Conservation (phyloP, 768 basidiomycete genomes). For the Postia placenta region DNA sequence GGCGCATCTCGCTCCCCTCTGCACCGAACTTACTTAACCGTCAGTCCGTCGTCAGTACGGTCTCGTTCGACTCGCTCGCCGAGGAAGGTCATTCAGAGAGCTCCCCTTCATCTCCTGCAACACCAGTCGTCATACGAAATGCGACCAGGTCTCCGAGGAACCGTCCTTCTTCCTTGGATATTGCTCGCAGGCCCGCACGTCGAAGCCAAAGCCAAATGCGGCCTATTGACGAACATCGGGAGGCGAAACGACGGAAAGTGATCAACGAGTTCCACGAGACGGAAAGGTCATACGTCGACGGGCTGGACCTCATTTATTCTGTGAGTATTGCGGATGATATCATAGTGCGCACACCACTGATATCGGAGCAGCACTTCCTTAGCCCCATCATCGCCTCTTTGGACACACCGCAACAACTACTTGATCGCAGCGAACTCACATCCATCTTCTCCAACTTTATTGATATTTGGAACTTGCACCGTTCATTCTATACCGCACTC, state of each 20-base stretch:
- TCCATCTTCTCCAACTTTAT: constrained; percentile 84
- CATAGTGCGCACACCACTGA: too few species aligned
- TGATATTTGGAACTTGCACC: constrained; percentile 88
- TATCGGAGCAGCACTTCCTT: constrained; percentile 77
- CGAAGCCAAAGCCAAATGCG: constrained; percentile 28
- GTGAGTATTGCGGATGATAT: constrained; percentile 34
- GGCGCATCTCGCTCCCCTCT: constrained; percentile 37
- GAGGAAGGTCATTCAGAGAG: constrained; percentile 38
- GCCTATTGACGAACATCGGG: constrained; percentile 41
- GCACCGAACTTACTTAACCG: constrained; percentile 42
- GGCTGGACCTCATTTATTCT: constrained; percentile 76
- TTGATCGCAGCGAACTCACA: constrained; percentile 62
- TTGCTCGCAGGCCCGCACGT: constrained; percentile 31
- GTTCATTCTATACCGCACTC: constrained; percentile 61
- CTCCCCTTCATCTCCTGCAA: constrained; percentile 14
- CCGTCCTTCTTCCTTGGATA: constrained; percentile 34
- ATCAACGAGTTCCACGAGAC: constrained; percentile 80
- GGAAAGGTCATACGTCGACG: constrained; percentile 75
- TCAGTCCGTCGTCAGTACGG: constrained; percentile 62
- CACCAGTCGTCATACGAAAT: constrained; percentile 30
- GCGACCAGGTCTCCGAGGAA: constrained; percentile 20
- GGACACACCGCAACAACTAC: constrained; percentile 60
- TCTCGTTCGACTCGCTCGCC: constrained; percentile 67
- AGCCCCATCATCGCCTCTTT: constrained; percentile 72
- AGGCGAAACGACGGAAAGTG: constrained; percentile 58